Evolutionary conservation across 441 rosid species (phyloP), one percentile per base, ranked within the genome.

Genomic region (Pelargonium myrrhifolium): DNA sequence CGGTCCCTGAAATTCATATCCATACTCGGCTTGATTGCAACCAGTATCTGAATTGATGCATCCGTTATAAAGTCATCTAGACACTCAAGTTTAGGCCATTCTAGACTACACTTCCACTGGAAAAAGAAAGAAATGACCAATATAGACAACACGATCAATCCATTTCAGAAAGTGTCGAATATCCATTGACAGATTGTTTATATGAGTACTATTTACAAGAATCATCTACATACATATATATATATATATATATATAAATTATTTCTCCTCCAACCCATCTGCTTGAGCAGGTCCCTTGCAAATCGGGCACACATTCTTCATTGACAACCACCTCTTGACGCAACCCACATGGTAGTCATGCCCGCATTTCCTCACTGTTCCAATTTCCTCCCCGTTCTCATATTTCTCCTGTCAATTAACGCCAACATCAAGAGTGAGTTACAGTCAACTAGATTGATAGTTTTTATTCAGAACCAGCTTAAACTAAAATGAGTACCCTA

Each of bases 371-470:
- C 47, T 72, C 68, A 77, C 8, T 12, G 42, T 51, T 51, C 77
- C 83, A 6, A 77, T 15, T 9, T 68, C 62, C 14, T 74, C 78
- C 28, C 15, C 43, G 28, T 74, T 71, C 64, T 60, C 58, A 73
- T 77, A 80, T 11, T 68, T 71, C 63, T 80, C 83, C 83, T 80
- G 79, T 21, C 24, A 66, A 55, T 71, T 47, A 22, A 58, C 6
- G 12, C 14, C 70, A 59, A 62, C 21, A 18, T 68, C 31, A 73
- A 47, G 0, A 70, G 55, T 5, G 7, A 39, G 35, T 31, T 31
- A 47, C 10, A 14, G 21, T 60, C 24, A 21, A 11, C 49, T 42
- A 35, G 21, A 22, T 1, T 1, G 62, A 20, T 22, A 10, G 2
- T 26, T 40, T 0, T 15, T 2, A 3, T 39, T 5, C 8, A 43